A percentile compares a stretch with the other conserved stretches of the same genome.
These are phyloP conservation scores for Barnettozyma sp. DNA, from an alignment of 805 yeast genomes.

Conservation along the genomic window DNA sequence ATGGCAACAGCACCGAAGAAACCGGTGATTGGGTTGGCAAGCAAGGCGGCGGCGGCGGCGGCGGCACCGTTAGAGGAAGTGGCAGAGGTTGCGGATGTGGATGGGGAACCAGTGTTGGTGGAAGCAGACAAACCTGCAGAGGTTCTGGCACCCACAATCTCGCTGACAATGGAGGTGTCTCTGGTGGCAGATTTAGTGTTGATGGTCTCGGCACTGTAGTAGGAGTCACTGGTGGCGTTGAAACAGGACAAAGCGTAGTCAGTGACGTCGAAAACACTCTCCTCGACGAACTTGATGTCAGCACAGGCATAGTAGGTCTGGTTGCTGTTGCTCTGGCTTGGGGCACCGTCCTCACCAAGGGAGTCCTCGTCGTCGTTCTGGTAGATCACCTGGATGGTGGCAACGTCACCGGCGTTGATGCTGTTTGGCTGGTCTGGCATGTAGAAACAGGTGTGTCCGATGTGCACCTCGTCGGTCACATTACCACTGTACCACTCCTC, in stretches of 20 bases:
- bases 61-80: slow-evolving; percentile 16
- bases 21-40: slow-evolving; percentile 19
- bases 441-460: slow-evolving; percentile 42
- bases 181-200: slow-evolving; percentile 21
- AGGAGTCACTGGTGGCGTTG: slow-evolving; percentile 35
- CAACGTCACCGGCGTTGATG: slow-evolving; percentile 33
- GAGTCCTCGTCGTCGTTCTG: slow-evolving; percentile 27
- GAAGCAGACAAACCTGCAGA: slow-evolving; percentile 17
- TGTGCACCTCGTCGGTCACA: slow-evolving; percentile 33
- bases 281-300: slow-evolving; percentile 38
- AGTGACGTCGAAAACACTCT: slow-evolving; percentile 31
- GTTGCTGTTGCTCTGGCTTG: slow-evolving; percentile 32
- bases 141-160: slow-evolving; percentile 15
- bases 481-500: slow-evolving; percentile 34
- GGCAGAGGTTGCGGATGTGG: slow-evolving; percentile 14
- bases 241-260: slow-evolving; percentile 32
- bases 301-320: slow-evolving; percentile 41
- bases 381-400: slow-evolving; percentile 40
- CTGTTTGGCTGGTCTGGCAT: slow-evolving; percentile 36
- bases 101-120: slow-evolving; percentile 10
- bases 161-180: slow-evolving; percentile 16
- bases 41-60: slow-evolving; percentile 15
- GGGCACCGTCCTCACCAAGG: slow-evolving; percentile 21
- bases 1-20: slow-evolving; percentile 19
- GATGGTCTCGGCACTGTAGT: slow-evolving; percentile 29